Conservation (phyloP, 2,329 filamentous ascomycete species). For the Beauveria varroae region DNA sequence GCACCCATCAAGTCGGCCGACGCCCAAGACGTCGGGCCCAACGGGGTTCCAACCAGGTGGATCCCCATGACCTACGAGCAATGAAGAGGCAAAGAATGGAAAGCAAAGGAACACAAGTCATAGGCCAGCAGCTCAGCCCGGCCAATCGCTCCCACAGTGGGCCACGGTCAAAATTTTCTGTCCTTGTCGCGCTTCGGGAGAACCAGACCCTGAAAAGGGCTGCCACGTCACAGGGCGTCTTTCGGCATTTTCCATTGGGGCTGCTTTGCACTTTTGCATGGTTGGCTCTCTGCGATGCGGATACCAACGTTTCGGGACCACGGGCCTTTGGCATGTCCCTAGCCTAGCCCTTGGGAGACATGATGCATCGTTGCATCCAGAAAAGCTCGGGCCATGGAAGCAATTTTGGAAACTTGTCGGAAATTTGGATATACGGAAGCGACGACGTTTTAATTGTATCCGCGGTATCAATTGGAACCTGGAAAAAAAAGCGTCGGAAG, state of each 20-base stretch:
- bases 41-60: slow-evolving; percentile 56
- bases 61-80: slow-evolving; percentile 25
- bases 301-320: neutral
- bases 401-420: neutral
- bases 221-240: slow-evolving; percentile 3
- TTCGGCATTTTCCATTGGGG: neutral
- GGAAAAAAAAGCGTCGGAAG: neutral
- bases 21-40: slow-evolving; percentile 46
- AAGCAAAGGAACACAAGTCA: neutral
- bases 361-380: slow-evolving; percentile 5
- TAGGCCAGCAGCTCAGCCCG: neutral
- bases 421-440: neutral
- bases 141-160: slow-evolving; percentile 1
- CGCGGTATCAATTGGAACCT: neutral
- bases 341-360: neutral
- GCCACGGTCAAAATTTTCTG: neutral
- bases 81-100: neutral
- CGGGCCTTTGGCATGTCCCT: neutral
- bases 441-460: neutral
- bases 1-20: slow-evolving; percentile 30
- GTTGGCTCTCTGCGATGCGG: neutral
- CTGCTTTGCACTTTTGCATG: neutral
- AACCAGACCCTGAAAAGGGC: neutral
- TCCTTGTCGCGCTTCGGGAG: neutral
- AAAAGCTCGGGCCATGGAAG: slow-evolving; percentile 11